Evolutionary conservation across 331 rosid genomes (phyloP), one percentile per base, ranked within the genome.

Genomic region (Rosa hybrid): DNA sequence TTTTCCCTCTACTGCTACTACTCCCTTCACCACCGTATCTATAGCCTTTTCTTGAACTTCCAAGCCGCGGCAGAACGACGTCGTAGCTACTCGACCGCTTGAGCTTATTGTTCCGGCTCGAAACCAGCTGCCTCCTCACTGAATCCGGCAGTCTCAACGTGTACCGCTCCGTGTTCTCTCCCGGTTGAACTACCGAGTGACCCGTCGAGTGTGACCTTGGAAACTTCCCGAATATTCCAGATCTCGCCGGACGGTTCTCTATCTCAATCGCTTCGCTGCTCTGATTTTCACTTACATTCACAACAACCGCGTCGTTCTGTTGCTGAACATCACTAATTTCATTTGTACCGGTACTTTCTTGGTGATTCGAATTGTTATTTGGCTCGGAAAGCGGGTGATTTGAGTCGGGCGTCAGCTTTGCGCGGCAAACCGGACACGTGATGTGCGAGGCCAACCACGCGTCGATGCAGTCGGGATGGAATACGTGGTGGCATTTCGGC

Each of bases 361-460:
- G 72, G 30, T 3, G 72, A 59, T 30, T 59, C 12, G 67, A 62
- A 54, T 17, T 13, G 59, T 42, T 38, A 21, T 11, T 77, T 7
- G 73, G 57, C 17, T 75, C 80, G 12, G 72, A 0, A 14, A 10
- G 51, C 8, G 12, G 68, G n/a, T 11, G 27, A 7, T 68, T 77
- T 27, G 76, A 23, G n/a, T 21, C 70, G 64, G 25, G 23, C 1
- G 54, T 65, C 18, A 88, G 87, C 63, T 81, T 81, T 8, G 88
- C 82, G 1, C 96, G 89, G 72, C 96, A 93, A 65, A 91, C 90
- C 0, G 97, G 96, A 74, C 96, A 93, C 6, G 97, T 93, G 1
- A 83, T 84, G 64, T 86, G 92, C 8, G 91, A 88, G 27, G 84
- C 80, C 3, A 93, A 14, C 97, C 97, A 93, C 10, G 91, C 86